phyloP scores from a whole-genome alignment of 176 grass and related monocot species.

The Miscanthus lutarioriparius region DNA sequence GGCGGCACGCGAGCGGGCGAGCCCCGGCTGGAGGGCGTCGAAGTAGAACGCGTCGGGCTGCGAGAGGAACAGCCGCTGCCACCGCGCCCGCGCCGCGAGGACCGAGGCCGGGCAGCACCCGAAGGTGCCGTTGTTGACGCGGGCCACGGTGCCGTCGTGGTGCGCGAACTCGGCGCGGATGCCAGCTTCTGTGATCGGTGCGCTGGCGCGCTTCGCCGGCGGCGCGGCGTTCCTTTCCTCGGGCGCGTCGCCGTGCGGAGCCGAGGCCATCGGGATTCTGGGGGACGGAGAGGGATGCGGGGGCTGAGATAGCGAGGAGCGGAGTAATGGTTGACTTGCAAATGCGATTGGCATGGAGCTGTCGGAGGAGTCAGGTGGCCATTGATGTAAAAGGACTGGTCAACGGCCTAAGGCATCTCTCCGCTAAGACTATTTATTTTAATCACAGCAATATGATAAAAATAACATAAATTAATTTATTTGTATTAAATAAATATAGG shows the following conservation, averaged over 20 bases:
- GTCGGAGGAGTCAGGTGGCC: not conserved
- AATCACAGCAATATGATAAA: too few species aligned
- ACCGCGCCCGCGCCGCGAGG: constrained; percentile 39
- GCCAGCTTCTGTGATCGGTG: constrained; percentile 29
- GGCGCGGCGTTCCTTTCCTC: constrained; percentile 11
- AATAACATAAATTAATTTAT: too few species aligned
- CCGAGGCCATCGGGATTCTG: constrained; percentile 10
- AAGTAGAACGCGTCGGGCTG: constrained; percentile 80
- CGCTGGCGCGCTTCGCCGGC: constrained; percentile 18
- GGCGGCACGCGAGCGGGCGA: constrained; percentile 51
- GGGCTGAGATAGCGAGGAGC: not conserved
- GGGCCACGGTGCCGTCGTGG: constrained; percentile 57
- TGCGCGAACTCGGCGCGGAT: constrained; percentile 61
- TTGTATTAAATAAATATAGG: too few species aligned
- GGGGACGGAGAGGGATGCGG: not conserved
- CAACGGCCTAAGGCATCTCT: not conserved
- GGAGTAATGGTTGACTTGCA: not conserved
- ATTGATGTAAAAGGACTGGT: not conserved
- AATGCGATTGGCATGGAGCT: not conserved
- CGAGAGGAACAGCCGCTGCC: constrained; percentile 60
- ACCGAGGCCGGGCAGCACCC: constrained; percentile 61
- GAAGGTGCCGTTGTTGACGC: constrained; percentile 79
- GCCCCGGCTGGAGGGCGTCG: constrained; percentile 50
- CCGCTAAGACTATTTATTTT: too few species aligned
- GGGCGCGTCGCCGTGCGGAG: not conserved